These are phyloP conservation scores for Stephania cephalantha DNA, from an alignment of 164 flowering plant genomes.

Conservation along the genomic window DNA sequence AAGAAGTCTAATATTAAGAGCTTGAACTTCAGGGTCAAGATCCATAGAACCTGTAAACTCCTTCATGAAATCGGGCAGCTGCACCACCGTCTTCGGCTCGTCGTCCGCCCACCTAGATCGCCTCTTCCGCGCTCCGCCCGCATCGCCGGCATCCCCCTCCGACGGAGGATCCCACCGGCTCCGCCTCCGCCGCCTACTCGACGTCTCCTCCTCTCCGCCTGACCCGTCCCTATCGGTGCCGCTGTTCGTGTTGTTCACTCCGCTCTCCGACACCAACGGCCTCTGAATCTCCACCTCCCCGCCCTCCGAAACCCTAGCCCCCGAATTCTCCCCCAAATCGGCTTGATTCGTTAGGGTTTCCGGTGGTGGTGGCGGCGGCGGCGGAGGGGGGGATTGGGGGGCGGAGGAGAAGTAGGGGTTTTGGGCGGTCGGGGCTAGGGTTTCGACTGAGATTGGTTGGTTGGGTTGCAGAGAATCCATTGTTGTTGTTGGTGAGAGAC, in stretches of 20 bases:
- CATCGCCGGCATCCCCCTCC: constrained; percentile 29
- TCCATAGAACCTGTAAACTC: constrained; percentile 86
- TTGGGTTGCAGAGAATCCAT: constrained; percentile 17
- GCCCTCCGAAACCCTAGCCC: background rate
- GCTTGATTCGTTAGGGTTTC: constrained; percentile 6
- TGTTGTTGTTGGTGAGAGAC: background rate
- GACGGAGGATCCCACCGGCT: constrained; percentile 84
- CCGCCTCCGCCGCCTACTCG: constrained; percentile 53
- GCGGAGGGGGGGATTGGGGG: background rate
- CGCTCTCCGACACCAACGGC: constrained; percentile 45
- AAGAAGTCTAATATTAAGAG: constrained; percentile 65
- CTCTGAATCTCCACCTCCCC: constrained; percentile 11
- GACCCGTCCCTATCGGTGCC: constrained; percentile 56
- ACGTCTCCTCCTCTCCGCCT: constrained; percentile 80
- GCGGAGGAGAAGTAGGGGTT: constrained; percentile 1
- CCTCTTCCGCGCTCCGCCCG: constrained; percentile 46
- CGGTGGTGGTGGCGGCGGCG: constrained; percentile 2
- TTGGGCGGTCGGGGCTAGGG: background rate
- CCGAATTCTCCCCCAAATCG: background rate
- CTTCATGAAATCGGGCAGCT: constrained; percentile 88
- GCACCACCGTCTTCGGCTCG: constrained; percentile 65
- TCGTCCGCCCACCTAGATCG: constrained; percentile 87
- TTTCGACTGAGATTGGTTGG: constrained; percentile 1
- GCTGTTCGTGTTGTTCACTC: constrained; percentile 40
- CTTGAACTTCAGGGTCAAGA: constrained; percentile 82